These are phyloP conservation scores for Marasmius fiardii DNA, from an alignment of 1,284 basidiomycete species.

Conservation along the genomic window DNA sequence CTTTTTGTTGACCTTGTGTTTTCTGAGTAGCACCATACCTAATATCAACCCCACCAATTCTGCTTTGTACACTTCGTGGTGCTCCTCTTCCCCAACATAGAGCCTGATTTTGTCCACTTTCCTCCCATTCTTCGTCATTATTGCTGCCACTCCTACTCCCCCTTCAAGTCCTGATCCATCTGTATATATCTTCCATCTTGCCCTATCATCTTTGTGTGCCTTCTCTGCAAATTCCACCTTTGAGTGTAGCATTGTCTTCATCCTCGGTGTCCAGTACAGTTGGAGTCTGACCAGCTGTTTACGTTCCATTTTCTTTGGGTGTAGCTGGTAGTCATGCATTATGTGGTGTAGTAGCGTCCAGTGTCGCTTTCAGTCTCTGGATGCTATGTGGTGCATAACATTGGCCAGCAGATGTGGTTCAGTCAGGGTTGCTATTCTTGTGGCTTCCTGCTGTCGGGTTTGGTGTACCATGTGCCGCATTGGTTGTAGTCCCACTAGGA, in stretches of 20 bases:
- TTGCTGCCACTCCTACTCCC: constrained; percentile 26
- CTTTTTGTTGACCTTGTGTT: no score
- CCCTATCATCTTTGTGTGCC: constrained; percentile 13
- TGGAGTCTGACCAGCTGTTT: not conserved
- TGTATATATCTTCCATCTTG: constrained; percentile 22
- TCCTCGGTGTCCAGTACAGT: not conserved
- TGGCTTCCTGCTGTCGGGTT: no score
- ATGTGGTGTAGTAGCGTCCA: constrained; percentile 14
- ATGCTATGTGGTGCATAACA: constrained; percentile 5
- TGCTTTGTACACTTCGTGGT: constrained; percentile 25
- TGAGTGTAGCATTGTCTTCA: not conserved
- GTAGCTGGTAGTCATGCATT: no score
- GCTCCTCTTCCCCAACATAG: constrained; percentile 16
- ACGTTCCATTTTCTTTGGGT: no score
- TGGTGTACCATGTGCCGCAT: no score
- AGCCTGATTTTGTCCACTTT: constrained; percentile 1
- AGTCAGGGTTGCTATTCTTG: constrained; percentile 30
- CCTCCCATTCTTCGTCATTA: constrained; percentile 15
- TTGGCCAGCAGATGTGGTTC: constrained; percentile 26
- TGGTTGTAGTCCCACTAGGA: no score
- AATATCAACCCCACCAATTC: constrained; percentile 10
- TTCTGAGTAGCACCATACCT: no score
- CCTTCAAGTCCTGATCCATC: no score
- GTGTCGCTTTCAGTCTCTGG: constrained; percentile 10
- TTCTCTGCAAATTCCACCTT: constrained; percentile 14